phyloP scores from a whole-genome alignment of 805 yeast genomes.

The Cyberlindnera veronae region DNA sequence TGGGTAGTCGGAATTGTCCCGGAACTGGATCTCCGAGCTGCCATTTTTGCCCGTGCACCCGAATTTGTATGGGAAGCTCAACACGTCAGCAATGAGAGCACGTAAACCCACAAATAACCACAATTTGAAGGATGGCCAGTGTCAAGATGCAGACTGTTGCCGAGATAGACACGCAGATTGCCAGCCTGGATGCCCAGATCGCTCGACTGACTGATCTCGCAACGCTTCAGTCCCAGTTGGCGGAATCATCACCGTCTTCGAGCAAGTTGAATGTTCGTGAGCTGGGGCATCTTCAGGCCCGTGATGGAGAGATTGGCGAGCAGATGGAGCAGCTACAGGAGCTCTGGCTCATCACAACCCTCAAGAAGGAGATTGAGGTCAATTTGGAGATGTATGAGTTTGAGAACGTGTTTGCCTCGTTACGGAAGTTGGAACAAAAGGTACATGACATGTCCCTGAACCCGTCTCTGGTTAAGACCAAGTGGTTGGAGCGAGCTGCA shows the following conservation, averaged over 20 bases:
- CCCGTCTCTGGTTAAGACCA: constrained; percentile 7
- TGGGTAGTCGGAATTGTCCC: too few relatives aligned
- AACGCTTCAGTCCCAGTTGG: constrained; percentile 10
- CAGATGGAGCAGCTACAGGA: constrained; percentile 22
- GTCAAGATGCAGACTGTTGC: not conserved
- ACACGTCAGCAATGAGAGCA: constrained; percentile 3
- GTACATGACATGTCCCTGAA: constrained; percentile 8
- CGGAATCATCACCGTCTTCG: constrained; percentile 1
- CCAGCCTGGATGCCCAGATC: constrained; percentile 7
- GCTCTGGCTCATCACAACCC: constrained; percentile 23
- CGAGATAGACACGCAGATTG: constrained; percentile 3
- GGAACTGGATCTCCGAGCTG: too few relatives aligned
- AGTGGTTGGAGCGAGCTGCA: constrained; percentile 8
- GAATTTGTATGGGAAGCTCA: too few relatives aligned
- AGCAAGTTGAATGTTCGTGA: constrained; percentile 10
- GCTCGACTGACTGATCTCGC: constrained; percentile 8
- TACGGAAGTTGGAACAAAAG: constrained; percentile 19
- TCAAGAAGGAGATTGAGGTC: constrained; percentile 24
- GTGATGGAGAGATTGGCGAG: constrained; percentile 17
- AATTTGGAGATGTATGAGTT: constrained; percentile 25
- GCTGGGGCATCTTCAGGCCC: constrained; percentile 18
- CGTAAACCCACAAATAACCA: not conserved
- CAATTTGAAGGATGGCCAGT: not conserved
- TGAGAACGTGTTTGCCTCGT: constrained; percentile 22
- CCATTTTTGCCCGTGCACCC: too few relatives aligned